Percentiles rank a stretch among this genome's conserved stretches.
These are phyloP conservation scores for Salvia sclarea DNA, from an alignment of 305 asterid species.

Conservation along the genomic window DNA sequence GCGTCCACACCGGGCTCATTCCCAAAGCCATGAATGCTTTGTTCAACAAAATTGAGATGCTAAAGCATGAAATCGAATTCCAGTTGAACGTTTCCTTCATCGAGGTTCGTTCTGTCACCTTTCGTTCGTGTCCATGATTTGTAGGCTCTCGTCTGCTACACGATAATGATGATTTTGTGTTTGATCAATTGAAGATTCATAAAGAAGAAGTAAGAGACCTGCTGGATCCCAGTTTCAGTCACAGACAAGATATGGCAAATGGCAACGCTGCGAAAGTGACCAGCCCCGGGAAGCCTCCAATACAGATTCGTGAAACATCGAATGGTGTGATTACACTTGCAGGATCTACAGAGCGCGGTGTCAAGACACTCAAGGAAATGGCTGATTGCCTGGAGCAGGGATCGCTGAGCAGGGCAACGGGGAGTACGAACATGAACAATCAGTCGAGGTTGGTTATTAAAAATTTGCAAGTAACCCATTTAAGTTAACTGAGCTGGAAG, in stretches of 20 bases:
- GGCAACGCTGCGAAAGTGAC: constrained; percentile 72
- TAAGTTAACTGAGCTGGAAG: too few species aligned
- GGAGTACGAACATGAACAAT: constrained; percentile 98
- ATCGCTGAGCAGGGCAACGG: constrained; percentile 92
- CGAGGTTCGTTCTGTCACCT: constrained; percentile 54
- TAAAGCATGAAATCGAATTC: constrained; percentile 87
- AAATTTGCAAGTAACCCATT: background rate
- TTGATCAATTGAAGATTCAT: constrained; percentile 63
- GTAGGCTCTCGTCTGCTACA: background rate
- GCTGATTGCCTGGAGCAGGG: constrained; percentile 95
- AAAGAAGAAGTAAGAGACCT: constrained; percentile 98
- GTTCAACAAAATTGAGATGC: constrained; percentile 78
- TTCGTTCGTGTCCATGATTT: constrained; percentile 9
- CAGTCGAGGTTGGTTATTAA: constrained; percentile 71
- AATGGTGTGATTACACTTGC: constrained; percentile 96
- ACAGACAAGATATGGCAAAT: constrained; percentile 68
- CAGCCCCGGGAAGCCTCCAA: constrained; percentile 79
- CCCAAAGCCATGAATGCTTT: constrained; percentile 89
- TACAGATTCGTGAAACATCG: constrained; percentile 96
- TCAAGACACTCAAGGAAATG: constrained; percentile 90
- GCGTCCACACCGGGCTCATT: constrained; percentile 76
- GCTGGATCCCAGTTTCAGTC: constrained; percentile 60
- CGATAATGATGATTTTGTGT: background rate
- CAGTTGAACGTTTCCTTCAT: constrained; percentile 94
- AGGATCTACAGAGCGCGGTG: constrained; percentile 89